Conservation (phyloP, 1,284 basidiomycete genomes). For the Cystobasidium pallidum region DNA sequence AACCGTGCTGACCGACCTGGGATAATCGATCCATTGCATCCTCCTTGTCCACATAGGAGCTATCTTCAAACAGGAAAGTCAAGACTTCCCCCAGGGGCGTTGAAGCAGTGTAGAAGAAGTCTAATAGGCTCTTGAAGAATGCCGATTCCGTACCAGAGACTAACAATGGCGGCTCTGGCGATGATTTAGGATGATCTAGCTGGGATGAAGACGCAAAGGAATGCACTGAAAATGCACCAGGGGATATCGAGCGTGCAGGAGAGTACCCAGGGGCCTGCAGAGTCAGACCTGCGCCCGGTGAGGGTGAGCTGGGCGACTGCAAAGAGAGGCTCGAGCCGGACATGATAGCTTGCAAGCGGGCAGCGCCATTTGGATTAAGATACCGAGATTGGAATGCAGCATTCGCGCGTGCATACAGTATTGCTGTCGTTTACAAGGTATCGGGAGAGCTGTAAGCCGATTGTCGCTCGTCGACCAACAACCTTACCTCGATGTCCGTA, state of each 20-base stretch:
- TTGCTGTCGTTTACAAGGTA: slow-evolving; percentile 62
- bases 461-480: background rate
- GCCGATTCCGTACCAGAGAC: slow-evolving; percentile 47
- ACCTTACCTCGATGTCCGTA: slow-evolving; percentile 84
- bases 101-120: slow-evolving; percentile 80
- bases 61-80: slow-evolving; percentile 79
- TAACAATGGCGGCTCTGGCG: slow-evolving; percentile 18
- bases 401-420: slow-evolving; percentile 85
- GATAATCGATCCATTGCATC: slow-evolving; percentile 45
- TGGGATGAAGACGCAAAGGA: background rate
- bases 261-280: slow-evolving; percentile 19
- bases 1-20: slow-evolving; percentile 37
- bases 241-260: slow-evolving; percentile 1
- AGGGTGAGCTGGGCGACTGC: slow-evolving; percentile 31
- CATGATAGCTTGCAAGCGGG: slow-evolving; percentile 62
- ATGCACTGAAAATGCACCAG: background rate
- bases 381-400: slow-evolving; percentile 53
- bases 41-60: slow-evolving; percentile 48
- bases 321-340: slow-evolving; percentile 41
- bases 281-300: slow-evolving; percentile 24
- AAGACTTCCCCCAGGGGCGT: slow-evolving; percentile 83
- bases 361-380: slow-evolving; percentile 81
- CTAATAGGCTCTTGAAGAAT: slow-evolving; percentile 60
- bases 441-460: slow-evolving; percentile 2
- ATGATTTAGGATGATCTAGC: background rate